Conservation (phyloP, 192 early-diverging fungal species). For the Podila verticillata region DNA sequence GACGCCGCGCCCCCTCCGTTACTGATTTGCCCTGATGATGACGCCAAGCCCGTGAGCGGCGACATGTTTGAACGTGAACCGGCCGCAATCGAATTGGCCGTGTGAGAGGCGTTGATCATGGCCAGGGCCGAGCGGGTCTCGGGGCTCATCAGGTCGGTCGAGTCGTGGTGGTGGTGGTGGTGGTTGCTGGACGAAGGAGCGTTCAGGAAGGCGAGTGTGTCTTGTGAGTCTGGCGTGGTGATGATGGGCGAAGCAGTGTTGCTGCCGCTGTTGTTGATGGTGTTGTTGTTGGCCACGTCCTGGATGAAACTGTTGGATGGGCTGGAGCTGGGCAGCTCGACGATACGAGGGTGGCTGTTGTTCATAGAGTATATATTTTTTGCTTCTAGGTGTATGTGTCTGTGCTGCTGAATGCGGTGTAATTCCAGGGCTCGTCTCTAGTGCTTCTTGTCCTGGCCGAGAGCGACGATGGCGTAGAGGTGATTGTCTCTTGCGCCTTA, state of each 20-base stretch:
- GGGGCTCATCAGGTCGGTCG: constrained; percentile 2
- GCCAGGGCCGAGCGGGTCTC: constrained; percentile 8
- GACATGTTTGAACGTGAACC: background rate
- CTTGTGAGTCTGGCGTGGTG: constrained; percentile 19
- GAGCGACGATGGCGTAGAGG: no score
- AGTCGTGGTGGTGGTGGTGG: background rate
- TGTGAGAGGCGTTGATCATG: constrained; percentile 13
- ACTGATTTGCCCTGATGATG: no score
- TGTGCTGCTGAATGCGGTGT: no score
- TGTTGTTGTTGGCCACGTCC: background rate
- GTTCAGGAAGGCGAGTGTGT: background rate
- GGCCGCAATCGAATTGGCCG: constrained; percentile 11
- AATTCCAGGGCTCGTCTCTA: no score
- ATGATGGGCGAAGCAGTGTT: constrained; percentile 7
- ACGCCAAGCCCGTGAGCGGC: constrained; percentile 1
- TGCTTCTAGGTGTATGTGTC: no score
- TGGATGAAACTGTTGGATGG: constrained; percentile 4
- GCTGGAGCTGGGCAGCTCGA: constrained; percentile 31
- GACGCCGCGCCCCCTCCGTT: no score
- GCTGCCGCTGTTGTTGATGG: background rate
- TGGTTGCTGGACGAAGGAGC: background rate
- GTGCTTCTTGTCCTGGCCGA: no score
- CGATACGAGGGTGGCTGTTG: constrained; percentile 21
- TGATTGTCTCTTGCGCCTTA: no score
- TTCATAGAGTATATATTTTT: background rate